phyloP scores from a whole-genome alignment of 2,329 filamentous ascomycete genomes.

The Aspergillus awamori region DNA sequence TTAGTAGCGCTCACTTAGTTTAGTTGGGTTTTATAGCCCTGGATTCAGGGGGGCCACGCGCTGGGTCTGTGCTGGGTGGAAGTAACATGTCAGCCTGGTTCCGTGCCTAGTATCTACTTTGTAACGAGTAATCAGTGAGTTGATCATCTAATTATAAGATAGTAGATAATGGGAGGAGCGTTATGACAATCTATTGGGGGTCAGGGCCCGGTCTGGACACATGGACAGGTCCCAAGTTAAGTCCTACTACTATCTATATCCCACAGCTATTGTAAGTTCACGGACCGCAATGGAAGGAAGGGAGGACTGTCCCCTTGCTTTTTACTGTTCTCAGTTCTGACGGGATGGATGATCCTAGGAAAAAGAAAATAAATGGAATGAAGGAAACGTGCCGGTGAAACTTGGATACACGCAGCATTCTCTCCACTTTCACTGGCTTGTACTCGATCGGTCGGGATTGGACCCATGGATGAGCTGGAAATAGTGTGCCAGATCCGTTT shows the following conservation, averaged over 20 bases:
- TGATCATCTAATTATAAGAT: too few species aligned
- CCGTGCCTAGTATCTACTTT: not conserved
- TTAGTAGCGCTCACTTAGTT: too few species aligned
- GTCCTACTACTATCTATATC: too few species aligned
- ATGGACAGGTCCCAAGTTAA: too few species aligned
- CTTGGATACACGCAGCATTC: not conserved
- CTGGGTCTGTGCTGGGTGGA: not conserved
- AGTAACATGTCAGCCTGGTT: not conserved
- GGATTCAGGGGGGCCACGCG: constrained; percentile 3
- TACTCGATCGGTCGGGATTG: constrained; percentile 3
- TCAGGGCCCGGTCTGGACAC: too few species aligned
- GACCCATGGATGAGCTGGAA: constrained; percentile 3
- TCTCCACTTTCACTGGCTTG: not conserved
- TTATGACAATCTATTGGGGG: not conserved
- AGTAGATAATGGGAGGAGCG: not conserved
- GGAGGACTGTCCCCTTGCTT: not conserved
- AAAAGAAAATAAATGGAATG: not conserved
- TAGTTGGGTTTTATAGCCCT: not conserved
- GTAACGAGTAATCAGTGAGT: not conserved
- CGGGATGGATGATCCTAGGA: not conserved
- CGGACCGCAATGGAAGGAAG: not conserved
- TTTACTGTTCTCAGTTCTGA: not conserved
- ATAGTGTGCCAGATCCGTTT: constrained; percentile 4
- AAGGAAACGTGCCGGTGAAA: constrained; percentile 9
- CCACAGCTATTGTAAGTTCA: too few species aligned